A percentile compares a stretch with the other conserved stretches of the same genome.
Evolutionary conservation across 192 early-diverging fungal genomes (phyloP).

Genomic region (Funneliformis geosporum): DNA sequence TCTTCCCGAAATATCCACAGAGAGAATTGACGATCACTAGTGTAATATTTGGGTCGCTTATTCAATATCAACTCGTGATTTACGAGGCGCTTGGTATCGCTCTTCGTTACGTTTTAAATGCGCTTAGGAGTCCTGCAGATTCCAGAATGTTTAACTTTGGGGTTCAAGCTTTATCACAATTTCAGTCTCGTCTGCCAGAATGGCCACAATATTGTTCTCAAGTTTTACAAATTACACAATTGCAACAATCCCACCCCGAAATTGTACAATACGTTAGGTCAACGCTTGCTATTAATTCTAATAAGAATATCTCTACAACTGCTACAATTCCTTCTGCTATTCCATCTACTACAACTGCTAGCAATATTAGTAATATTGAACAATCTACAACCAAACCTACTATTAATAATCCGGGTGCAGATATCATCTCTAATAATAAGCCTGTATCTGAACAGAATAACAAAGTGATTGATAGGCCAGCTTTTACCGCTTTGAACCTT

Average conservation of each 20-base stretch:
- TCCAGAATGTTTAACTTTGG: constrained; percentile 92
- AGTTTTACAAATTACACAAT: constrained; percentile 78
- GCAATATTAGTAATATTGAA: constrained; percentile 20
- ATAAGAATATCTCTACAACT: constrained; percentile 11
- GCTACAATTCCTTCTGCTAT: constrained; percentile 11
- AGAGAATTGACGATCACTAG: constrained; percentile 88
- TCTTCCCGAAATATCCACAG: constrained; percentile 92
- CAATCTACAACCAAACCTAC: background rate
- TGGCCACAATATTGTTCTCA: constrained; percentile 89
- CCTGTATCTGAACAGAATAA: background rate
- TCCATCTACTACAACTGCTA: constrained; percentile 14
- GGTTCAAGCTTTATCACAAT: constrained; percentile 79
- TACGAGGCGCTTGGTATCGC: constrained; percentile 80
- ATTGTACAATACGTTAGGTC: constrained; percentile 65
- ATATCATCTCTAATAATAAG: background rate
- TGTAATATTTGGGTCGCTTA: constrained; percentile 85
- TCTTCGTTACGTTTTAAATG: constrained; percentile 87
- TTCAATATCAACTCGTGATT: constrained; percentile 86
- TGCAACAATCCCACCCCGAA: constrained; percentile 78
- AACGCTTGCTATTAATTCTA: constrained; percentile 35
- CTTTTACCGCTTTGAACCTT: constrained; percentile 66
- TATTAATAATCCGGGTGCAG: background rate
- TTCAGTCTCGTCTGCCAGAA: constrained; percentile 79
- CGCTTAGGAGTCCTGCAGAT: constrained; percentile 75
- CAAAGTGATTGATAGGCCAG: constrained; percentile 38